A percentile compares a stretch with the other conserved stretches of the same genome.
Conservation (phyloP, 805 yeast genomes). For the Hanseniaspora pseudoguilliermondii region DNA sequence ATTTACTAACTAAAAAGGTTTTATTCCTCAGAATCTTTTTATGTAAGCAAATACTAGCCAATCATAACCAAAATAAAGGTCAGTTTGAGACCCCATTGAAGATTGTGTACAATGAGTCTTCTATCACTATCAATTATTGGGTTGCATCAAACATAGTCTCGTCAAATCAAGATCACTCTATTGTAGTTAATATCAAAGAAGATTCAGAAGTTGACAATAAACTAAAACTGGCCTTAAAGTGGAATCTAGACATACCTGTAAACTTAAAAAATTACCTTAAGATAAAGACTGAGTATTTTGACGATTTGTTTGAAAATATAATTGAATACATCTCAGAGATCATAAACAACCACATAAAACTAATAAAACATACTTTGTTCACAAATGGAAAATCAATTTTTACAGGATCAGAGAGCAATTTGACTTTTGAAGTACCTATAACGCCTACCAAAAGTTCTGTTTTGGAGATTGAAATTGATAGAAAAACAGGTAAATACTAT, state of each 20-base stretch:
- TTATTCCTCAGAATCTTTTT: conserved; percentile 26
- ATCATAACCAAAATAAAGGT: conserved; percentile 4
- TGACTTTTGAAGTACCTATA: conserved; percentile 25
- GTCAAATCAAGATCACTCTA: conserved; percentile 18
- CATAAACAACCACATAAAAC: conserved; percentile 23
- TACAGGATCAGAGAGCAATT: neutral
- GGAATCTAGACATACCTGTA: conserved; percentile 20
- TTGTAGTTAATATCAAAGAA: conserved; percentile 24
- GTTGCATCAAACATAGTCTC: conserved; percentile 15
- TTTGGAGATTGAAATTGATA: conserved; percentile 25
- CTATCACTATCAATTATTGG: conserved; percentile 27
- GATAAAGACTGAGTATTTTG: conserved; percentile 19
- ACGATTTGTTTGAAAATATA: conserved; percentile 24
- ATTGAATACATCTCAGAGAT: conserved; percentile 23
- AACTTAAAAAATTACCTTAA: conserved; percentile 15
- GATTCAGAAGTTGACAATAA: conserved; percentile 15
- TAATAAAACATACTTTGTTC: conserved; percentile 23
- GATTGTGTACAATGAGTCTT: conserved; percentile 23
- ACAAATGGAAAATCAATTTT: neutral
- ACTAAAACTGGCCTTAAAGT: conserved; percentile 20
- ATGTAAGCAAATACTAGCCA: conserved; percentile 23
- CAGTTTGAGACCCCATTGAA: conserved; percentile 5
- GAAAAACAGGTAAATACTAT: conserved; percentile 25
- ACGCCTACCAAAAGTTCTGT: conserved; percentile 25
- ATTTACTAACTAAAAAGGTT: conserved; percentile 26